phyloP scores from a whole-genome alignment of 2,329 filamentous ascomycete species.

The Sordariomycetes sp. region DNA sequence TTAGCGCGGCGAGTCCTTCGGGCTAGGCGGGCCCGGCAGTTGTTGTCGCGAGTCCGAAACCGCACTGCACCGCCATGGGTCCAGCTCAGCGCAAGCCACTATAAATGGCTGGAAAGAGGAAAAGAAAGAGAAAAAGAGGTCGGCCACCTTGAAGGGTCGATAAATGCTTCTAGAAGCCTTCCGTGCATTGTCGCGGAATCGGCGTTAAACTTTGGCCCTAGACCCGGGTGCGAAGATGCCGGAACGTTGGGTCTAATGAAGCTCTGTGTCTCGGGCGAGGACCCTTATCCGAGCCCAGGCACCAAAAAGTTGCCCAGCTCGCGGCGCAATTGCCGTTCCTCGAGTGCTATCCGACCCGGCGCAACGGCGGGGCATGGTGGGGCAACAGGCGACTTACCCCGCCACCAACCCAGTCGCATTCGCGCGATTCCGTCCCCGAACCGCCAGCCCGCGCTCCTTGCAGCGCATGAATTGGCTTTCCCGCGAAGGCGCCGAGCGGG shows the following conservation, averaged over 20 bases:
- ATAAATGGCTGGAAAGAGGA: too few relatives aligned
- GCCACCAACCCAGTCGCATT: neutral
- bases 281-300: neutral
- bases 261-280: too few relatives aligned
- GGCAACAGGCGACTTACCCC: neutral
- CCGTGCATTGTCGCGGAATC: too few relatives aligned
- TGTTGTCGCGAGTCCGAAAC: neutral
- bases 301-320: neutral
- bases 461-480: neutral
- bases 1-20: neutral
- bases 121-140: neutral
- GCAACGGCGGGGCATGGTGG: neutral
- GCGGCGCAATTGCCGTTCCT: neutral
- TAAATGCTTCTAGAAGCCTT: too few relatives aligned
- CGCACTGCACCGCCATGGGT: too few relatives aligned
- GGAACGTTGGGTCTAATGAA: too few relatives aligned
- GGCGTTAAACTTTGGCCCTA: too few relatives aligned
- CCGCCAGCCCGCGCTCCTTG: neutral
- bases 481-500: neutral
- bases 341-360: neutral
- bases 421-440: neutral
- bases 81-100: too few relatives aligned
- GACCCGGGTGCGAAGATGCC: too few relatives aligned
- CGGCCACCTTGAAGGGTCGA: too few relatives aligned
- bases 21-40: neutral